Evolutionary conservation across 306 rosid genomes (phyloP).

Genomic region (Ceratonia siliqua): DNA sequence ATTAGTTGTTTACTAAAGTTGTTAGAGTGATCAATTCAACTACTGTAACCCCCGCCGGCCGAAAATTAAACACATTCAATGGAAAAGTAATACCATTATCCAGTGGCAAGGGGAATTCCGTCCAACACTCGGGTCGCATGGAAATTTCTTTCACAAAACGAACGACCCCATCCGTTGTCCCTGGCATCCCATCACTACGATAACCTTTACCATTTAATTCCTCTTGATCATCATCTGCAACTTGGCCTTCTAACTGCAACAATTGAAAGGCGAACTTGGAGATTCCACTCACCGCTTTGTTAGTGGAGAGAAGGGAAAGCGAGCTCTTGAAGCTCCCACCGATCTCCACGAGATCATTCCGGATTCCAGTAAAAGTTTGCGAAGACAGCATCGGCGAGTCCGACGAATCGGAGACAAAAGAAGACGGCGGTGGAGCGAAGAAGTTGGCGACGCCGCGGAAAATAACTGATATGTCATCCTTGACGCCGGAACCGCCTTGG

Average conservation of each 20-base stretch:
- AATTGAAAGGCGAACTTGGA: conserved; percentile 76
- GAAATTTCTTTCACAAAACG: conserved; percentile 68
- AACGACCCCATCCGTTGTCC: conserved; percentile 72
- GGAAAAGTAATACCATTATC: conserved; percentile 56
- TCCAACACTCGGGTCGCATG: conserved; percentile 73
- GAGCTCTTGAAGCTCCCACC: conserved; percentile 76
- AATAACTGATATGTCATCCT: conserved; percentile 60
- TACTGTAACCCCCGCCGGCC: neutral
- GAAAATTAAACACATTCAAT: neutral
- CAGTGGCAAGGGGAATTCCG: conserved; percentile 72
- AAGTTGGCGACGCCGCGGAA: conserved; percentile 85
- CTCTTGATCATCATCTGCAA: conserved; percentile 31
- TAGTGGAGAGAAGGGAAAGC: conserved; percentile 68
- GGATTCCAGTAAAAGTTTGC: conserved; percentile 62
- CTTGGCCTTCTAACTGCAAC: conserved; percentile 43
- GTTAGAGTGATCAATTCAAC: neutral
- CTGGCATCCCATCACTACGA: conserved; percentile 49
- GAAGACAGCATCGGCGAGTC: conserved; percentile 37
- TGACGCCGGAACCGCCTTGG: conserved; percentile 42
- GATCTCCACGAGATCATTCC: conserved; percentile 89
- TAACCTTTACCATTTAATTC: too few species aligned
- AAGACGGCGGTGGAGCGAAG: conserved; percentile 77
- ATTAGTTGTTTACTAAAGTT: too few species aligned
- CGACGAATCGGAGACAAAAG: conserved; percentile 27
- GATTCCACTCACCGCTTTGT: conserved; percentile 71